phyloP scores from a whole-genome alignment of 306 rosid genomes.

The Neltuma alba region DNA sequence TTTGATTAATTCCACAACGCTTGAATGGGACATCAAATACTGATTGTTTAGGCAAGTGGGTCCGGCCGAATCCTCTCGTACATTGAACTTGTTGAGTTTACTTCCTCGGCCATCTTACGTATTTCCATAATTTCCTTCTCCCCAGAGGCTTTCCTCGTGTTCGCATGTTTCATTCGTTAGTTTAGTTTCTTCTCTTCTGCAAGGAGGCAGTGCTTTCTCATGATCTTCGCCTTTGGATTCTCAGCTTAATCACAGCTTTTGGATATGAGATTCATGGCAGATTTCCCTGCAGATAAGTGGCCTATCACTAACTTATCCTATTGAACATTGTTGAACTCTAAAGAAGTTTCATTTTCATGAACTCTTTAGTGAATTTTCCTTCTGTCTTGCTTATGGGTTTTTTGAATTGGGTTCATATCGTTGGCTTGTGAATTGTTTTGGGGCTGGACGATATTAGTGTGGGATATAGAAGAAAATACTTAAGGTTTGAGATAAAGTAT shows the following conservation, averaged over 20 bases:
- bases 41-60: constrained; percentile 4
- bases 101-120: constrained; percentile 18
- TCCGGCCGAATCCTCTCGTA: constrained; percentile 37
- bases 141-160: background rate
- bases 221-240: constrained; percentile 44
- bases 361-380: constrained; percentile 8
- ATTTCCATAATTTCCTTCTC: background rate
- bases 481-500: constrained; percentile 28
- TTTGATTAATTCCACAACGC: background rate
- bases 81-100: constrained; percentile 38
- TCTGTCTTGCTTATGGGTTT: constrained; percentile 22
- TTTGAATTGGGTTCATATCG: constrained; percentile 10
- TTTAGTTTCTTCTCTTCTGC: constrained; percentile 8
- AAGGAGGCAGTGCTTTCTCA: constrained; percentile 33
- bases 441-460: constrained; percentile 32
- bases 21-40: constrained; percentile 17
- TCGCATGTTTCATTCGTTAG: background rate
- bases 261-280: background rate
- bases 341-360: background rate
- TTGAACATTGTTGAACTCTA: constrained; percentile 8
- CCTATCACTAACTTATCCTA: constrained; percentile 33
- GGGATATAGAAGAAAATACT: background rate
- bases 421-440: constrained; percentile 19
- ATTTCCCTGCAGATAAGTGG: constrained; percentile 54
- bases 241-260: constrained; percentile 36